Base-by-base conservation (phyloP, 164 flowering plant species). In the Kalanchoe fedtschenkoi region DNA sequence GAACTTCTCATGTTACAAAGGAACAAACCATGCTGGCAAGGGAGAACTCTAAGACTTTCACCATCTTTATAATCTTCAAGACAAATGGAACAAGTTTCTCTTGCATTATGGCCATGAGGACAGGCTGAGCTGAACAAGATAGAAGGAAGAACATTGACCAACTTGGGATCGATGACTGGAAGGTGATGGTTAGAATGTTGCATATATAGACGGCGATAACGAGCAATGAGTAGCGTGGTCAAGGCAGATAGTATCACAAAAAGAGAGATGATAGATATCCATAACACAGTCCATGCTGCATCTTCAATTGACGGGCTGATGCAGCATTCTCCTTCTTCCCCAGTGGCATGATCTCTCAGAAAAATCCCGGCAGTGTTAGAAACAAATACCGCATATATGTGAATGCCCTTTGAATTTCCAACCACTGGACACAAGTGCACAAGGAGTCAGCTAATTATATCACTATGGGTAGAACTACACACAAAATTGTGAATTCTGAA, bases 61-160 rank as follows among this genome's bases (percentile, higher is more conserved):
- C 83, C 89, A 69, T 73, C 73, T 67, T 58, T 77, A 63, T 78
- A 84, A 61, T 80, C 87, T 69, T 84, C 87, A 61, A 84, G 81
- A 73, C 89, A 84, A 57, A 84, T 82, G 35, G 85, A 75, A 72
- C 89, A 84, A 9, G 79, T 77, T 69, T 76, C 83, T 32, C 73
- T 64, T 30, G 28, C 62, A 39, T 44, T 62, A 11, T 34, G 57
- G 42, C 57, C 59, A 21, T 60, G 53, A 46, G 62, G 57, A 29
- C 39, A 42, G 47, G 71, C 33, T 44, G 73, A 37, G 33, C 55
- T 66, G 66, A 76, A 84, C 56, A 64, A 62, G 34, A 69, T 44
- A 44, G 66, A 58, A 3, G 82, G 80, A 59, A 81, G 73, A 53
- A 42, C 34, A 51, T 74, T 69, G 42, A 84, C 80, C 30, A 74